phyloP scores from a whole-genome alignment of 202 grass and related monocot species.

The Carex arenaria region DNA sequence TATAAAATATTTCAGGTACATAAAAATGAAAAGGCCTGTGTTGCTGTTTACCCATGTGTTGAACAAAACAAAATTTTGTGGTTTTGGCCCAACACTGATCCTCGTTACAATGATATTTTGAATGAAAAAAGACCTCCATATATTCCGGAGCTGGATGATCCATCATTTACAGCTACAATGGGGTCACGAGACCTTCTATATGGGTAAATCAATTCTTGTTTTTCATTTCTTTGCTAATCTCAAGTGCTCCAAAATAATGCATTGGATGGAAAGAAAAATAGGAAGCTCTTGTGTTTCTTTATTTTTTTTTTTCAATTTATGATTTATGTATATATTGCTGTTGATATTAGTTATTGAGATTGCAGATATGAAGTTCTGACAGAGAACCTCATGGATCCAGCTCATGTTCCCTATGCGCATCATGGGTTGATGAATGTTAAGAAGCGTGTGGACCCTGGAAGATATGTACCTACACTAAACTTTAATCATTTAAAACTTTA shows the following conservation, averaged over 20 bases:
- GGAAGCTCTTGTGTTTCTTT: neutral
- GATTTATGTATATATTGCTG: neutral
- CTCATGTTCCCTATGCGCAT: constrained; percentile 81
- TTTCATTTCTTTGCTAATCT: neutral
- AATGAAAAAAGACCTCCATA: constrained; percentile 48
- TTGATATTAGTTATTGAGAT: constrained; percentile 11
- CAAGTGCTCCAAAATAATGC: too few species aligned
- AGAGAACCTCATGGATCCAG: constrained; percentile 91
- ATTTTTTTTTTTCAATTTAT: neutral
- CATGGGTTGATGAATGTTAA: constrained; percentile 50
- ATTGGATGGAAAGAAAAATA: too few species aligned
- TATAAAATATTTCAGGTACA: constrained; percentile 41
- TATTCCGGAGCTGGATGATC: constrained; percentile 77
- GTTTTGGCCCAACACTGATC: constrained; percentile 69
- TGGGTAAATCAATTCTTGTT: constrained; percentile 39
- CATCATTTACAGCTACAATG: constrained; percentile 45
- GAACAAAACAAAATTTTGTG: constrained; percentile 79
- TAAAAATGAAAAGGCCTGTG: constrained; percentile 63
- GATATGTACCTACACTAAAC: constrained; percentile 54
- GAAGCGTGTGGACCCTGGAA: constrained; percentile 53
- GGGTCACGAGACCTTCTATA: constrained; percentile 63
- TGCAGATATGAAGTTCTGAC: constrained; percentile 78
- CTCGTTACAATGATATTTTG: constrained; percentile 47
- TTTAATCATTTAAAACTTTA: neutral
- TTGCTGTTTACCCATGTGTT: constrained; percentile 64